Evolutionary conservation across 108 stramenopile species (phyloP), one percentile per base, ranked within the genome.

Genomic region (Nitzschia sp.): DNA sequence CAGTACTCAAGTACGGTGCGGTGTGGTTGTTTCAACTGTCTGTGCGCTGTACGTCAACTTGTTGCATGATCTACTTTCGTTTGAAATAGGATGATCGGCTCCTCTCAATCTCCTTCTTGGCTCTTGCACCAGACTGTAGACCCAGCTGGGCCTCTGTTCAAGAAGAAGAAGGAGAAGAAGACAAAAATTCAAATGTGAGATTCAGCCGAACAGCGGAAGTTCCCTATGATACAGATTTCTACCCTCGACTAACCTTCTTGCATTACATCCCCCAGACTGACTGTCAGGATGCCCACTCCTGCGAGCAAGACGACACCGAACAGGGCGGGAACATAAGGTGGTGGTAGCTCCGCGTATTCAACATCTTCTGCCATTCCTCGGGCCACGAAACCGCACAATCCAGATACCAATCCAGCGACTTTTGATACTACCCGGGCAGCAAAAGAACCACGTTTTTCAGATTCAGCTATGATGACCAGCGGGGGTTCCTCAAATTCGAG

Each of bases 71-170:
- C 48, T 50, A 50, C 62, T 58, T 25, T 54, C 86, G 88, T 75
- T 90, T 93, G 74, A 90, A 93, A 73, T 90, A 93, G 0, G 87
- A 89, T 8, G 92, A 89, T 58, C 88, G 76, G 58, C 86, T 90
- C 61, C 92, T 80, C 34, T 93, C 92, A 55, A 86, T 89, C 63
- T 93, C 92, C 48, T 93, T 93, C 76, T 90, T 90, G 11, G 92
- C 89, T 54, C 82, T 67, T 25, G 92, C 92, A 34, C 92, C 92
- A 38, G 78, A 80, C 48, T 89, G 87, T 56, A 91, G 55, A 19
- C 92, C 92, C 58, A 93, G 65, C 1, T 63, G 63, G 6, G 91
- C 81, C 78, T 92, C 91, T 82, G 34, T 57, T 31, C 34, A 31
- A 61, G 22, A 41, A 33, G 38, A 41, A 61, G 36, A 36, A 44